phyloP scores from a whole-genome alignment of 148 eudicot genomes.

The Arbutus unedo region DNA sequence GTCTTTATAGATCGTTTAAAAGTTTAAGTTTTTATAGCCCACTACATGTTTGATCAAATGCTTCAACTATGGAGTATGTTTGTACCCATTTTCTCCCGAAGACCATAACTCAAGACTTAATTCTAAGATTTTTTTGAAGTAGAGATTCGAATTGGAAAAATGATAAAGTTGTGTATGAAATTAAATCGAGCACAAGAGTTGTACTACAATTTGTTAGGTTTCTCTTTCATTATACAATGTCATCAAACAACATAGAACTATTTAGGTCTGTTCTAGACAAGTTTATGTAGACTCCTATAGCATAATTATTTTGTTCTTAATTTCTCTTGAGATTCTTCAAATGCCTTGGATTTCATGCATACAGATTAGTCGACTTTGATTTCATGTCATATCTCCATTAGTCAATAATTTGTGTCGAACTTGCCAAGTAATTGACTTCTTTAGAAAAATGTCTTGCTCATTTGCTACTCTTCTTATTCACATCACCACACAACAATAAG shows the following conservation, averaged over 20 bases:
- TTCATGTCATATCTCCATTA: neutral
- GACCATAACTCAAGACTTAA: no score
- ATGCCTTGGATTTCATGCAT: neutral
- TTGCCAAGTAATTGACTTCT: neutral
- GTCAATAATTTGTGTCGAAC: neutral
- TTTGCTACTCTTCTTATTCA: neutral
- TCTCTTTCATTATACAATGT: no score
- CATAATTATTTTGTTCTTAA: neutral
- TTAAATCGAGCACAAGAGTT: neutral
- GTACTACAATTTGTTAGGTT: neutral
- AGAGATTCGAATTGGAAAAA: neutral
- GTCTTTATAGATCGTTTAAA: neutral
- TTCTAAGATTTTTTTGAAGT: no score
- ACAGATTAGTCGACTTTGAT: neutral
- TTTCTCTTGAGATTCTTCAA: neutral
- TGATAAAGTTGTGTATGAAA: neutral
- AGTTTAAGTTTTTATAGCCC: neutral
- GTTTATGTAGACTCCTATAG: neutral
- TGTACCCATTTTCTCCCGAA: no score
- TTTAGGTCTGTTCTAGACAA: neutral
- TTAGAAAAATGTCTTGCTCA: neutral
- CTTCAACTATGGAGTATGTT: no score
- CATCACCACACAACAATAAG: neutral
- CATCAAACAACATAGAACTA: no score
- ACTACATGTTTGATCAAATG: neutral